phyloP scores from a whole-genome alignment of 2,329 filamentous ascomycete genomes.

The Pseudogymnoascus sp. region DNA sequence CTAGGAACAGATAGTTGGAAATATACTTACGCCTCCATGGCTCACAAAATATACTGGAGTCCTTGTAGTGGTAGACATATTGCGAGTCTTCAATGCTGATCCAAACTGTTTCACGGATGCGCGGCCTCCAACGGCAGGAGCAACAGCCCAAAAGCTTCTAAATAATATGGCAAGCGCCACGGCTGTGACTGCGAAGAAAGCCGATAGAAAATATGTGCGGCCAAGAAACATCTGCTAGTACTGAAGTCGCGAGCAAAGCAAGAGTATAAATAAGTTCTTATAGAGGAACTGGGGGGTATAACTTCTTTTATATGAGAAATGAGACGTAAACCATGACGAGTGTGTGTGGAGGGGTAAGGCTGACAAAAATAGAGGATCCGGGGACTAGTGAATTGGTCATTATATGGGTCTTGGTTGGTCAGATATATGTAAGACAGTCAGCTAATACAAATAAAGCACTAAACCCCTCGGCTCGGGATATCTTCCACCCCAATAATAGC shows the following conservation, averaged over 20 bases:
- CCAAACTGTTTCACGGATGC: neutral
- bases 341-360: neutral
- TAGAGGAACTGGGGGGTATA: neutral
- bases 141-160: neutral
- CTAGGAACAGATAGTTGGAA: neutral
- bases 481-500: neutral
- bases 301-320: neutral
- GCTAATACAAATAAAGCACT: neutral
- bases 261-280: neutral
- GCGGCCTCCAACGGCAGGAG: neutral
- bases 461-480: neutral
- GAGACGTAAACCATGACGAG: neutral
- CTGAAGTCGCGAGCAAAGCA: neutral
- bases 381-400: neutral
- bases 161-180: neutral
- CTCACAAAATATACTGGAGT: slow-evolving; percentile 25
- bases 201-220: neutral
- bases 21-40: slow-evolving; percentile 22
- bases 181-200: neutral
- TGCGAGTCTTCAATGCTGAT: slow-evolving; percentile 10
- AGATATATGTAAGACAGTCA: neutral
- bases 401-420: slow-evolving; percentile 6
- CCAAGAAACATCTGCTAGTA: neutral
- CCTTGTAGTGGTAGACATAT: slow-evolving; percentile 14
- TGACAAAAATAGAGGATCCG: neutral